Percentiles rank a stretch among this genome's conserved stretches.
Evolutionary conservation across 2,329 filamentous ascomycete genomes (phyloP).

Genomic region (Fusarium poae): DNA sequence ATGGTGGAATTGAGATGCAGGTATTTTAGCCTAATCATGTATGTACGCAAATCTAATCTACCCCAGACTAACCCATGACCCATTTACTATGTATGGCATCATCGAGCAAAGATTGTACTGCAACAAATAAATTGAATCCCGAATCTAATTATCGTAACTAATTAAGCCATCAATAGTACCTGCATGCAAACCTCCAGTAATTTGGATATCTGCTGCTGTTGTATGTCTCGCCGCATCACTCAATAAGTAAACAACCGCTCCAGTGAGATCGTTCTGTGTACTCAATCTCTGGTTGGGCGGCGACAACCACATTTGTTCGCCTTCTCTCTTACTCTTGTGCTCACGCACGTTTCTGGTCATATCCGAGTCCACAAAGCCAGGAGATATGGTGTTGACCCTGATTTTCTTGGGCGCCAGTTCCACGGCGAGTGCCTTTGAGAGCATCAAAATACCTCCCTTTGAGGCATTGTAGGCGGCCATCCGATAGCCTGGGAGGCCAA

Average conservation of each 20-base stretch:
- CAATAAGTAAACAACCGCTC: conserved; percentile 58
- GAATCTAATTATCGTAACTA: conserved; percentile 45
- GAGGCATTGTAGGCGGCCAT: conserved; percentile 59
- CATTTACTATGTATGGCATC: neutral
- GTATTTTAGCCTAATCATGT: conserved; percentile 23
- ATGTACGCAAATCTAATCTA: neutral
- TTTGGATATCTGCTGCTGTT: conserved; percentile 59
- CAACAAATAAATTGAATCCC: neutral
- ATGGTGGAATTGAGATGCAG: neutral
- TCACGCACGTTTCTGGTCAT: conserved; percentile 53
- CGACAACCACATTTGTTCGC: conserved; percentile 55
- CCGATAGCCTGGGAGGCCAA: conserved; percentile 40
- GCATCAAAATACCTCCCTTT: conserved; percentile 58
- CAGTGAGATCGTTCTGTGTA: conserved; percentile 58
- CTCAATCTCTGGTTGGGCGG: conserved; percentile 57
- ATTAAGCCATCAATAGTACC: conserved; percentile 56
- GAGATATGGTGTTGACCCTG: conserved; percentile 56
- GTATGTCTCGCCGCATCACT: conserved; percentile 60
- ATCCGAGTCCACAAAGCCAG: conserved; percentile 55
- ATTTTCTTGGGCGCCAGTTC: conserved; percentile 56
- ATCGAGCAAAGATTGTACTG: neutral
- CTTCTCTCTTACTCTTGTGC: conserved; percentile 51
- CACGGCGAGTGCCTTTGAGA: conserved; percentile 56
- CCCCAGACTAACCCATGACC: neutral
- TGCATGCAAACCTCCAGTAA: conserved; percentile 59